A percentile compares a stretch with the other conserved stretches of the same genome.
Evolutionary conservation across 2,329 filamentous ascomycete genomes (phyloP).

Genomic region (Colletotrichum neosansevieriae): DNA sequence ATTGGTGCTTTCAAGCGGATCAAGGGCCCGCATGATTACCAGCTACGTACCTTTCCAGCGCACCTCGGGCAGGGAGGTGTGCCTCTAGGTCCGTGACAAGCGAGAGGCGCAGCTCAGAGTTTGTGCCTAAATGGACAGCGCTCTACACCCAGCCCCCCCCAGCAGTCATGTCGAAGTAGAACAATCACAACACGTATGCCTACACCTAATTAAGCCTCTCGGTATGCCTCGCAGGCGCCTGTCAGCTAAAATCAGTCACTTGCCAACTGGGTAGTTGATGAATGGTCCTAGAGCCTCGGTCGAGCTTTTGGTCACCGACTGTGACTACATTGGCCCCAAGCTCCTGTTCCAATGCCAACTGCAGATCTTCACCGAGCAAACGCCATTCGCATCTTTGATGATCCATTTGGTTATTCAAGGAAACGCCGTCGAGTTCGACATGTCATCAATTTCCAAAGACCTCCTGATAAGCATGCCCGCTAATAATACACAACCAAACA

Average conservation of each 20-base stretch:
- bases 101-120: constrained; percentile 33
- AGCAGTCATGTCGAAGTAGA: neutral
- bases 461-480: neutral
- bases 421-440: constrained; percentile 3
- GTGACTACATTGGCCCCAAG: neutral
- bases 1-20: constrained; percentile 32
- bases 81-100: neutral
- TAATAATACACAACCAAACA: constrained; percentile 13
- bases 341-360: neutral
- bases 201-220: constrained; percentile 1
- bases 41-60: constrained; percentile 13
- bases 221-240: constrained; percentile 19
- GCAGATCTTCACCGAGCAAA: neutral
- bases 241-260: neutral
- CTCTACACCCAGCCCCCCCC: neutral
- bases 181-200: neutral
- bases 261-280: neutral
- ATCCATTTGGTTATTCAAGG: neutral
- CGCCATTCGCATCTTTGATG: neutral
- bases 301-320: constrained; percentile 18
- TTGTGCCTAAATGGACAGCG: neutral
- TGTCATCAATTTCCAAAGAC: neutral
- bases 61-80: constrained; percentile 4
- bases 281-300: constrained; percentile 18
- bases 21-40: no score